A percentile compares a stretch with the other conserved stretches of the same genome.
These are phyloP conservation scores for Vitis rotundifolia DNA, from an alignment of 164 flowering plant species.

Conservation along the genomic window DNA sequence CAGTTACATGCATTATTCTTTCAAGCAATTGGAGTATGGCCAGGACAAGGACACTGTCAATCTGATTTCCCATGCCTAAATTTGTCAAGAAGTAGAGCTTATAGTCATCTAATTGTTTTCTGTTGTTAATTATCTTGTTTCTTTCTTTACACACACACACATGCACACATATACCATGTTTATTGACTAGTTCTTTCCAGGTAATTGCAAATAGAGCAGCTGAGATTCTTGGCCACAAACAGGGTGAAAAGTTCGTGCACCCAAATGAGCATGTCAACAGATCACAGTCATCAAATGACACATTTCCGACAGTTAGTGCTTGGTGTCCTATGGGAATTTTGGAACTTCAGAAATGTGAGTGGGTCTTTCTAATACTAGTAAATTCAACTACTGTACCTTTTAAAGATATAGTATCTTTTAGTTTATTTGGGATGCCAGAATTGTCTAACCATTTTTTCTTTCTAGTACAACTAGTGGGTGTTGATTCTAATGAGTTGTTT, in stretches of 20 bases:
- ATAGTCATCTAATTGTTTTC: too few relatives aligned
- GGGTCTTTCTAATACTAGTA: too few relatives aligned
- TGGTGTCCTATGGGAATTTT: not conserved
- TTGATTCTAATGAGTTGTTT: slow-evolving; percentile 6
- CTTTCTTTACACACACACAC: not conserved
- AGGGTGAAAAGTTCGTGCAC: slow-evolving; percentile 94
- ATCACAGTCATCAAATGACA: slow-evolving; percentile 97
- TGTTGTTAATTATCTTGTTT: not conserved
- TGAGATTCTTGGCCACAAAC: slow-evolving; percentile 93
- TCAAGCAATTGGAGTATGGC: too few relatives aligned
- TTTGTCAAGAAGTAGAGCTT: too few relatives aligned
- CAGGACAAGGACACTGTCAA: too few relatives aligned
- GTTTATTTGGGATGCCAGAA: not conserved
- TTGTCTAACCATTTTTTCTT: slow-evolving; percentile 1
- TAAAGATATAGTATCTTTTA: too few relatives aligned
- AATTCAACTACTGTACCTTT: too few relatives aligned
- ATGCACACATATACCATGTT: not conserved
- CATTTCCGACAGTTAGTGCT: slow-evolving; percentile 90
- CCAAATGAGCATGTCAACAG: slow-evolving; percentile 98
- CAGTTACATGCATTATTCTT: too few relatives aligned
- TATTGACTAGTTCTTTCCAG: slow-evolving; percentile 33
- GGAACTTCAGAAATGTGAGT: too few relatives aligned
- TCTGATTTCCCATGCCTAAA: too few relatives aligned
- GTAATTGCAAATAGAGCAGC: slow-evolving; percentile 99
- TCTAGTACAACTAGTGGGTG: not conserved